Percentiles rank a stretch among this genome's conserved stretches.
phyloP scores from a whole-genome alignment of 495 filamentous ascomycete species.

The Darksidea phi region DNA sequence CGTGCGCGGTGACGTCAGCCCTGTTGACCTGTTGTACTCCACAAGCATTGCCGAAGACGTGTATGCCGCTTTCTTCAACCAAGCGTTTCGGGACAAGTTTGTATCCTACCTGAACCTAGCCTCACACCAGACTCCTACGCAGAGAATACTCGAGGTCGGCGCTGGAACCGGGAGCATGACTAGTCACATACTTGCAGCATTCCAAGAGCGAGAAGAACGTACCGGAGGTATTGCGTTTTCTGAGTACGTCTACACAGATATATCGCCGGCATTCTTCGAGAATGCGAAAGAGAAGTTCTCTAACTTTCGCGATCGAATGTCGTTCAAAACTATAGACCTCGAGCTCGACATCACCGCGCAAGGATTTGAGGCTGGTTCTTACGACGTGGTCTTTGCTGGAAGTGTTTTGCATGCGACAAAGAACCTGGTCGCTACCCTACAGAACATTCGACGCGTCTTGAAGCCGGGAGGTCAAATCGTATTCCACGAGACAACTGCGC shows the following conservation, averaged over 20 bases:
- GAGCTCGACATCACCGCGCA: conserved; percentile 24
- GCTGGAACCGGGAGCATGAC: no score
- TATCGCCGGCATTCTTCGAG: conserved; percentile 32
- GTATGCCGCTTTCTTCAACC: no score
- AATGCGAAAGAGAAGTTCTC: conserved; percentile 20
- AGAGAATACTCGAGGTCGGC: no score
- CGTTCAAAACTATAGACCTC: conserved; percentile 27
- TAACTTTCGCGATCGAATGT: neutral
- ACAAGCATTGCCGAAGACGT: no score
- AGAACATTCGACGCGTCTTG: conserved; percentile 14
- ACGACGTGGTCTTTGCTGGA: conserved; percentile 31
- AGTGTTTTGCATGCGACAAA: conserved; percentile 33
- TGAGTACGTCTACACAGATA: conserved; percentile 31
- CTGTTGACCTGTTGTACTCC: no score
- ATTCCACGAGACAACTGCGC: conserved; percentile 16
- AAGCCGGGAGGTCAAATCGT: conserved; percentile 30
- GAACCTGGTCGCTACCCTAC: conserved; percentile 12
- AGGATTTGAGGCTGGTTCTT: conserved; percentile 21
- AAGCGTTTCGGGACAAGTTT: no score
- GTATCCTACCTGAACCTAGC: no score
- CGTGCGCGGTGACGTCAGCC: no score
- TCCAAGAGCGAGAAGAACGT: no score
- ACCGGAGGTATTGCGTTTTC: no score
- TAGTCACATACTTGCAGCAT: no score
- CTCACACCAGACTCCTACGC: no score